Base-by-base conservation (phyloP, 2,329 filamentous ascomycete species). In the Aureobasidium sp. region DNA sequence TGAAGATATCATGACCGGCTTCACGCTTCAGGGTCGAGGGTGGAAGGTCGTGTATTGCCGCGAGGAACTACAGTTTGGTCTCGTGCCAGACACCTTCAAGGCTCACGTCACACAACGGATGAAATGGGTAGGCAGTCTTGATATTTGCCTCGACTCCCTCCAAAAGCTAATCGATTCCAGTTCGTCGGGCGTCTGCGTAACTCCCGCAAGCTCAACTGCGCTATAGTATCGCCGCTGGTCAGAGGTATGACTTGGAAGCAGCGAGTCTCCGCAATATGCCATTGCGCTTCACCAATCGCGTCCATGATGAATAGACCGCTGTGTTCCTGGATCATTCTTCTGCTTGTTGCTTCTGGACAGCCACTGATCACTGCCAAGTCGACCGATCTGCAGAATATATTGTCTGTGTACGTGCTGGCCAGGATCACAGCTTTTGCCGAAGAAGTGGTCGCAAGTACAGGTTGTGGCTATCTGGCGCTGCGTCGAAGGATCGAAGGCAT, bases 11-110 rank as follows among this genome's bases (percentile, higher is more conserved):
- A 80, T 78, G 52, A 85, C 81, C 2, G 86, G 84, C 6, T 83
- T 80, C 0, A 73, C 84, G 25, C 79, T 87, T 68, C 78, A 86
- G 1, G 83, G 82, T 2, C 77, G 75, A 62, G 84, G 85, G 42
- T 87, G 84, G 84, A 82, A 81, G 68, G 86, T 84, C 1, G 83
- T 81, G 0, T 86, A 81, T 66, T 72, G 84, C 31, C 81, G 84
- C 65, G 84, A 87, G 67, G 77, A 79, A 3, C 75, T 87, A 3
- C 84, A 87, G 69, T 86, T 79, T 42, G 84, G 84, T 39, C 81
- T 80, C 2, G 81, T 86, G 0, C 81, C 84, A 2, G 83, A 84
- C 53, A 82, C 84, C 48, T 83, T 78, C 37, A 77, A 77, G n/a
- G 77, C 78, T 20, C 81, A 84, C 67, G 68, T 84, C 6, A 83